Base-by-base conservation (phyloP, 164 flowering plant genomes). In the Chimonanthus salicifolius region DNA sequence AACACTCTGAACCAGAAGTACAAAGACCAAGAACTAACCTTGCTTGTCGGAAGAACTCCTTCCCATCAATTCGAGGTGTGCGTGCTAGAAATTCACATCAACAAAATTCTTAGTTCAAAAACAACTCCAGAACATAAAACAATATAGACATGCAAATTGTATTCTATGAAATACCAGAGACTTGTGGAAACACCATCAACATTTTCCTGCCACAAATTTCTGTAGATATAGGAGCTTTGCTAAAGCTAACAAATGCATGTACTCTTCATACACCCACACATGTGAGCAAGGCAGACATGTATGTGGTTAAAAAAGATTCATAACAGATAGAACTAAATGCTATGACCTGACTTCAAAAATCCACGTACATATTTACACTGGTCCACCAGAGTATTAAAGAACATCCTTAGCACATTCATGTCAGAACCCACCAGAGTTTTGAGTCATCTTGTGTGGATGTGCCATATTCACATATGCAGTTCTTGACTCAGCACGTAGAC, bases 11-110 rank as follows among this genome's bases (percentile, higher is more conserved):
- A 7, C 58, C 5, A 13, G 18, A 15, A 62, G 45, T 62, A 33
- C n/a, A 47, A 10, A 33, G 77, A 5, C 18, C 9, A 44, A 8
- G 63, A 69, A 83, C 78, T 71, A 20, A 92, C 99, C 98, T 88
- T 54, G 97, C 97, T 78, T 88, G 98, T 71, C 98, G 93, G 79
- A 95, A 95, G 80, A 95, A 93, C 80, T 93, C 99, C 78, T 95
- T 95, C 66, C 99, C 99, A 86, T 95, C 98, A 76, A 91, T 82
- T 67, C 92, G 85, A 63, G 94, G 87, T 76, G 89, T 78, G 20
- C 92, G 92, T 2, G 74, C 99, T 95, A 58, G 70, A 45, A 65
- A 11, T 66, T 65, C 6, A n/a, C 16, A 43, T 15, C 46, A 8
- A 21, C 33, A 21, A 21, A 21, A 21, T 21, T 33, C 43, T 44